These are phyloP conservation scores for Leccinum truebloodii DNA, from an alignment of 768 basidiomycete genomes.

Conservation along the genomic window DNA sequence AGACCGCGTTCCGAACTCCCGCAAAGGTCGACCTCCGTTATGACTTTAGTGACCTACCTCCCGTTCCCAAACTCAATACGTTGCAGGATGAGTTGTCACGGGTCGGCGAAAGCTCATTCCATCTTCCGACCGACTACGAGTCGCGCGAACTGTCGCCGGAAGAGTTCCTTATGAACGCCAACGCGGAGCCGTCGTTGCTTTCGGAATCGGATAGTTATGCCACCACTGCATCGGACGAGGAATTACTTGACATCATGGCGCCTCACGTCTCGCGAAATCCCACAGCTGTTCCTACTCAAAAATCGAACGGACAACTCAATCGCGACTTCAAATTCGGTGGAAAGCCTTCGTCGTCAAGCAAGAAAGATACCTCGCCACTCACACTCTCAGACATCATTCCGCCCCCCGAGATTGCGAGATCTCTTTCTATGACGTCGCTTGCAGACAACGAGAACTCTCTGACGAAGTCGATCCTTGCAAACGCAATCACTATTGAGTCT, in stretches of 20 bases:
- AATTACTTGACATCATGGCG: constrained; percentile 12
- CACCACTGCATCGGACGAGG: constrained; percentile 37
- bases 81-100: constrained; percentile 30
- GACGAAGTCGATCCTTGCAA: too few species aligned
- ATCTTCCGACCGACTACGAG: constrained; percentile 17
- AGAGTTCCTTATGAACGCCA: constrained; percentile 27
- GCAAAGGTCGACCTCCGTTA: constrained; percentile 63
- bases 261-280: too few species aligned
- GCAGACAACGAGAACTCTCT: too few species aligned
- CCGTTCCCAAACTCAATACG: constrained; percentile 52
- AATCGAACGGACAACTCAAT: too few species aligned
- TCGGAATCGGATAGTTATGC: constrained; percentile 37
- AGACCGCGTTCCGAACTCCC: constrained; percentile 77
- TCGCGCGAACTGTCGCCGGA: constrained; percentile 17
- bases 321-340: too few species aligned
- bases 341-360: too few species aligned
- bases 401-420: too few species aligned
- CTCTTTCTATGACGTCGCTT: too few species aligned
- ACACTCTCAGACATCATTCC: too few species aligned
- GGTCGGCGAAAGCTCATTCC: constrained; percentile 24
- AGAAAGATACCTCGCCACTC: too few species aligned
- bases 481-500: too few species aligned
- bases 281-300: too few species aligned
- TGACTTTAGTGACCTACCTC: constrained; percentile 49
- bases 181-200: constrained; percentile 40